These are phyloP conservation scores for Periglandula ipomoeae DNA, from an alignment of 2,329 filamentous ascomycete species.

Conservation along the genomic window DNA sequence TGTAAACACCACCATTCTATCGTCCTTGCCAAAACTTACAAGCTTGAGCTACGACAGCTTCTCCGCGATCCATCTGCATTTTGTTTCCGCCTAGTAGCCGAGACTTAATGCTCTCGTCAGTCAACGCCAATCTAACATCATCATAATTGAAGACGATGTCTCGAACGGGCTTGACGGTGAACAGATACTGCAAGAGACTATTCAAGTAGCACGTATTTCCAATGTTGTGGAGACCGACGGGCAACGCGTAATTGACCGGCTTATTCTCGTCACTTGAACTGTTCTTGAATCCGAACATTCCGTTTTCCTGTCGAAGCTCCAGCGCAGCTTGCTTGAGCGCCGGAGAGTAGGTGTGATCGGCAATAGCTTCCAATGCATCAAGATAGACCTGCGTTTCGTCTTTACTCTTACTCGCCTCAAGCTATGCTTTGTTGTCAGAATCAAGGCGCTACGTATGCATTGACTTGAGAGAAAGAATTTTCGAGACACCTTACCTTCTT, in stretches of 20 bases:
- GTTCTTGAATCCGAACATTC: slow-evolving; percentile 9
- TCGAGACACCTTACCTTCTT: slow-evolving; percentile 17
- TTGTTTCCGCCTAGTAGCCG: slow-evolving; percentile 67
- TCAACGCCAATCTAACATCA: slow-evolving; percentile 57
- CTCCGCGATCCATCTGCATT: slow-evolving; percentile 41
- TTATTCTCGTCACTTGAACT: slow-evolving; percentile 3
- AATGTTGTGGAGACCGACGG: slow-evolving; percentile 84
- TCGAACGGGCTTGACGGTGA: slow-evolving; percentile 74
- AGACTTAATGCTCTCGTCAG: slow-evolving; percentile 49
- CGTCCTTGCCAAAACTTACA: slow-evolving; percentile 45
- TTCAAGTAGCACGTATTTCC: slow-evolving; percentile 98
- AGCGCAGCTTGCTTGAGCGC: slow-evolving; percentile 17
- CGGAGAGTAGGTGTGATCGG: slow-evolving; percentile 18
- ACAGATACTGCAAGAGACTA: slow-evolving; percentile 91
- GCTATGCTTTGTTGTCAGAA: slow-evolving; percentile 11
- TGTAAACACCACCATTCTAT: slow-evolving; percentile 19
- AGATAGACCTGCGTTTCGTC: slow-evolving; percentile 23
- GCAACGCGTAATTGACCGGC: slow-evolving; percentile 43
- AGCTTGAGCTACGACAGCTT: slow-evolving; percentile 57
- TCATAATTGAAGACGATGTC: slow-evolving; percentile 73
- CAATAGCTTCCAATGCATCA: slow-evolving; percentile 26
- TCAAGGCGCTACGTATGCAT: neutral
- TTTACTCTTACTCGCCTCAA: slow-evolving; percentile 17
- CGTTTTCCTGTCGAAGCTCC: slow-evolving; percentile 14
- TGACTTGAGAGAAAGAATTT: neutral